Evolutionary conservation across 768 basidiomycete species (phyloP), one percentile per base, ranked within the genome.

Genomic region (Rhizopogon rudus): DNA sequence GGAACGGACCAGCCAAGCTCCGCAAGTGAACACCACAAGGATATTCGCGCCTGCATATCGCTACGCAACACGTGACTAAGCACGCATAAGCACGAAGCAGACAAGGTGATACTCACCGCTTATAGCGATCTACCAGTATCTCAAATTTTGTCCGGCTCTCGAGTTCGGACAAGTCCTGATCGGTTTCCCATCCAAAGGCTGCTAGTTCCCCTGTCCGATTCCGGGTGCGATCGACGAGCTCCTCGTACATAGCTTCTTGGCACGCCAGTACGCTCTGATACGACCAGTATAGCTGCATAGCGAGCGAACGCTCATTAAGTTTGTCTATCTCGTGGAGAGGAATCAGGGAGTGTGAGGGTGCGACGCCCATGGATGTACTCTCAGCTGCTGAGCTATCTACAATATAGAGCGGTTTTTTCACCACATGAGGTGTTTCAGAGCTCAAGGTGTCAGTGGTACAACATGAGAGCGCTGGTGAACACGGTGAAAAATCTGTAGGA

Each of bases 221-320:
- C 50, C 81, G 73, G 67, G 85, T 75, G 57, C 81, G 77, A 57
- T 84, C 80, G 59, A 79, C 78, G 48, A 88, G 73, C 53, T 86
- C 85, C 57, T 87, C 86, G 86, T 86, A 88, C 84, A 88, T 86
- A 29, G 84, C 80, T 63, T 88, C 87, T 65, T 84, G 80, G 60
- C 83, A 86, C 12, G 83, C 84, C 12, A 86, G 65, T 7, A 88
- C 81, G 17, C 70, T 67, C 60, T 82, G 79, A 57, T 80, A 87
- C n/a, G 81, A 79, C 57, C 77, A 74, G 61, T 86, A 82, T 3
- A 88, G 75, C 54, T 88, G 86, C 83, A 88, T 86, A 0, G 85
- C 84, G 29, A 86, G 74, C 2, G 83, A 83, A 43, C 83, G 77
- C 52, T 85, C 81, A 56, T 71, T 82, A 58, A 86, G 65, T 28